Evolutionary conservation across 2,329 filamentous ascomycete genomes (phyloP).

Genomic region (Pseudocercospora crystallina): DNA sequence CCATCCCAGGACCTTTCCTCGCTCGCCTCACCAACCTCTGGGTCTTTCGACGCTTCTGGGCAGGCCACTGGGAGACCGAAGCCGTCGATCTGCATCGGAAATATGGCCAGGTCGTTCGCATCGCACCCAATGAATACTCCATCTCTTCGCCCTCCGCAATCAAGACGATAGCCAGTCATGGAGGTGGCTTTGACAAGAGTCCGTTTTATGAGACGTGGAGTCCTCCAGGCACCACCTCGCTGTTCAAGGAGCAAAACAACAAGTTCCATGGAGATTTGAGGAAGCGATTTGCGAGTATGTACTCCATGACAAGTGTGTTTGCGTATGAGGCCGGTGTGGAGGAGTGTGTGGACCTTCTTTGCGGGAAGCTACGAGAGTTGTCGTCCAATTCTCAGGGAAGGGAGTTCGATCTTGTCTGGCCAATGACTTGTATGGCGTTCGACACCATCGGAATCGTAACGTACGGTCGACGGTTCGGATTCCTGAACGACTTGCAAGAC

Average conservation of each 20-base stretch:
- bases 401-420: slow-evolving; percentile 11
- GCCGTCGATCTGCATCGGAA: slow-evolving; percentile 56
- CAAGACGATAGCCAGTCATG: slow-evolving; percentile 13
- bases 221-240: slow-evolving; percentile 10
- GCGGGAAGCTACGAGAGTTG: neutral
- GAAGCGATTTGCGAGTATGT: slow-evolving; percentile 13
- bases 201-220: slow-evolving; percentile 13
- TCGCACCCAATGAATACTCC: slow-evolving; percentile 72
- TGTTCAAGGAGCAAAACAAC: slow-evolving; percentile 15
- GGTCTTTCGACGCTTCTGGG: slow-evolving; percentile 13
- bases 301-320: slow-evolving; percentile 13
- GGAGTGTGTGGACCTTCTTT: slow-evolving; percentile 7
- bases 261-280: slow-evolving; percentile 13
- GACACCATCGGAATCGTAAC: slow-evolving; percentile 42
- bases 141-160: slow-evolving; percentile 69
- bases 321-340: slow-evolving; percentile 11
- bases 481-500: slow-evolving; percentile 38
- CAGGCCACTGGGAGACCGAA: slow-evolving; percentile 16
- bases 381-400: neutral
- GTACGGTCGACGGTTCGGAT: slow-evolving; percentile 36
- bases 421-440: slow-evolving; percentile 31
- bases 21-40: slow-evolving; percentile 16
- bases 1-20: slow-evolving; percentile 17
- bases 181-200: slow-evolving; percentile 32
- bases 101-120: slow-evolving; percentile 67